Base-by-base conservation (phyloP, 2,329 filamentous ascomycete genomes). In the Verticillium zaregamsianum region DNA sequence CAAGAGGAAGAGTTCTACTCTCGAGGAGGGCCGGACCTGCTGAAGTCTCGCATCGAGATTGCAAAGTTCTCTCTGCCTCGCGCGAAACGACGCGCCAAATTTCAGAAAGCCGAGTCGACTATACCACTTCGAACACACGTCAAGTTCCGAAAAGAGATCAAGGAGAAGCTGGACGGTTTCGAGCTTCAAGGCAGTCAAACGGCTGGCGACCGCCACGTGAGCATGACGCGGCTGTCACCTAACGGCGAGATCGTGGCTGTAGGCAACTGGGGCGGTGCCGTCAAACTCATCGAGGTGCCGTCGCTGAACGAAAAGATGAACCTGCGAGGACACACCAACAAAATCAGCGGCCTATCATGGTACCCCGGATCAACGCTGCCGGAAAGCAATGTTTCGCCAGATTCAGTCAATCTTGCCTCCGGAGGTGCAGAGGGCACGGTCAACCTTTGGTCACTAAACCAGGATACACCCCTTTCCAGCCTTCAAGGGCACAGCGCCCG, bases 1-100 rank as follows among this genome's bases (percentile, higher is more conserved):
- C 87, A 89, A 68, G 91, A 96, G 66, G 93, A 98, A 71, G 95
- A 99, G 69, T 99, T 97, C 75, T 99, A 97, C 74, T 97, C 94
- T 0, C 85, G 90, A 68, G 95, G 95, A 3, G 86, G 88, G 1
- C 81, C 86, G 4, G 88, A 89, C 49, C 80, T 99, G 28, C 77
- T 97, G 5, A 82, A 90, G 58, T 91, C 92, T 2, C 85, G 95
- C 63, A 86, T 88, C 69, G 84, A 89, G 31, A 93, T 99, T 64
- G 92, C 93, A 7, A 82, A 84, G 55, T 98, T 89, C 74, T 96
- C 93, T 6, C 77, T 99, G 57, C 92, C 93, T 2, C 83, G 92
- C 61, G 91, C 95, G 58, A 92, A 91, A 72, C 85, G 85, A 67
- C 86, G 94, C 66, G 80, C 95, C 4, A 87, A 86, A 23, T 90